These are phyloP conservation scores for Liquidambar formosana DNA, from an alignment of 164 flowering plant genomes.

Conservation along the genomic window DNA sequence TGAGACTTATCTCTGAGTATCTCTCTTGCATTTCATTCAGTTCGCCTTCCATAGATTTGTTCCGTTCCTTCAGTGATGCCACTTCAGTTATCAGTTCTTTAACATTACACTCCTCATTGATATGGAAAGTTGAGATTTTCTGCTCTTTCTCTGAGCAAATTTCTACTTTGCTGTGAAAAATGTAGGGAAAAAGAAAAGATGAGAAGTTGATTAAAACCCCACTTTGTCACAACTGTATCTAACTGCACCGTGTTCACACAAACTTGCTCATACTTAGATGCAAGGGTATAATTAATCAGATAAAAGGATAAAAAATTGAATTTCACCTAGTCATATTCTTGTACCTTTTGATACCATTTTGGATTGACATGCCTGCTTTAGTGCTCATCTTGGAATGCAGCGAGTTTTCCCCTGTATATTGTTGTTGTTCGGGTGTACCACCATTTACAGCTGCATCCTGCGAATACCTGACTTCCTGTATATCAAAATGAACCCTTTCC, in stretches of 20 bases:
- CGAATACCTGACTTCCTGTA: neutral
- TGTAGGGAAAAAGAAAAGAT: neutral
- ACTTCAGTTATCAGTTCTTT: conserved; percentile 42
- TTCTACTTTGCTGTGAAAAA: conserved; percentile 26
- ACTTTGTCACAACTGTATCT: too few relatives aligned
- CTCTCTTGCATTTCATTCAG: conserved; percentile 93
- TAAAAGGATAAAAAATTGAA: neutral
- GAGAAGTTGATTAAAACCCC: neutral
- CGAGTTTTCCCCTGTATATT: conserved; percentile 5
- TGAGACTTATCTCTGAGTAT: conserved; percentile 90
- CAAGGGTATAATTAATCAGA: neutral
- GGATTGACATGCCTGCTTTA: neutral
- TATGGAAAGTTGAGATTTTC: conserved; percentile 10
- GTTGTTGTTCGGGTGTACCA: conserved; percentile 4
- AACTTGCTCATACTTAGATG: neutral
- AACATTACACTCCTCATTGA: conserved; percentile 18
- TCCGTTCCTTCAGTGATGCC: conserved; percentile 52
- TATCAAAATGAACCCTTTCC: neutral
- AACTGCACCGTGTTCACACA: neutral
- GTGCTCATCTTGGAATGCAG: neutral
- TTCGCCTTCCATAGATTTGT: conserved; percentile 73
- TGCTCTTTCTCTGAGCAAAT: conserved; percentile 21
- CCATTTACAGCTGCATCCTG: neutral
- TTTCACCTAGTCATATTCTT: neutral
- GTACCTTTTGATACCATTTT: conserved; percentile 10